phyloP scores from a whole-genome alignment of 208 protist species.

The Leishmania lainsoni region DNA sequence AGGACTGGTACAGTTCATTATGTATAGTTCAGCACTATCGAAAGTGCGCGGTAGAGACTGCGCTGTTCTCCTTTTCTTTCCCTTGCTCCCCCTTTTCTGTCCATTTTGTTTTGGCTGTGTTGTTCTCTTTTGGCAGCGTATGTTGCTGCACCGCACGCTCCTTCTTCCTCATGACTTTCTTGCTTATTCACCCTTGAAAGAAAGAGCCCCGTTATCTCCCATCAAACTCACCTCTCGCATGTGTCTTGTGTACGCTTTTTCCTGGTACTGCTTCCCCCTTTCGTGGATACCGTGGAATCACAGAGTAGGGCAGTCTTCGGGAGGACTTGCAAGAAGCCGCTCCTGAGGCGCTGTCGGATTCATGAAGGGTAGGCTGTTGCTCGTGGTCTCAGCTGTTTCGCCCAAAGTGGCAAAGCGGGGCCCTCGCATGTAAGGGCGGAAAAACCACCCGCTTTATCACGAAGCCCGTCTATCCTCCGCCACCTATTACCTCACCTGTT shows the following conservation, averaged over 20 bases:
- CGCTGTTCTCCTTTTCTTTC: not conserved
- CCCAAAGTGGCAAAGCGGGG: not conserved
- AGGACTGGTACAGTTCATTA: not conserved
- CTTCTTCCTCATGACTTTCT: constrained; percentile 20
- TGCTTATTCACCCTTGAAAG: constrained; percentile 7
- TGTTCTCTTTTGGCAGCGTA: constrained; percentile 1
- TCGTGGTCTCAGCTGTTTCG: not conserved
- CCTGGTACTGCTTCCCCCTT: not conserved
- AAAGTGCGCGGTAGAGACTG: not conserved
- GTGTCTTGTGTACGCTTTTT: not conserved
- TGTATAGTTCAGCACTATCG: constrained; percentile 4
- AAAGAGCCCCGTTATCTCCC: not conserved
- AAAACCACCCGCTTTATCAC: not conserved
- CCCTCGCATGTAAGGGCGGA: not conserved
- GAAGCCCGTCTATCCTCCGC: not conserved
- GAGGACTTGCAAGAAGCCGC: not conserved
- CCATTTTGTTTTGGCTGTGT: not conserved
- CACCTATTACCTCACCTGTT: not conserved
- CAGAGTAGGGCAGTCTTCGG: not conserved
- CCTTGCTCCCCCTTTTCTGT: not conserved
- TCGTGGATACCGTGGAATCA: constrained; percentile 1
- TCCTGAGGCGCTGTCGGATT: not conserved
- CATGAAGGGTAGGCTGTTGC: not conserved
- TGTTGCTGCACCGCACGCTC: constrained; percentile 4
- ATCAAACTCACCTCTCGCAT: constrained; percentile 1